A percentile compares a stretch with the other conserved stretches of the same genome.
Conservation (phyloP, 75 land plant genomes). For the Azolla pinnata region DNA sequence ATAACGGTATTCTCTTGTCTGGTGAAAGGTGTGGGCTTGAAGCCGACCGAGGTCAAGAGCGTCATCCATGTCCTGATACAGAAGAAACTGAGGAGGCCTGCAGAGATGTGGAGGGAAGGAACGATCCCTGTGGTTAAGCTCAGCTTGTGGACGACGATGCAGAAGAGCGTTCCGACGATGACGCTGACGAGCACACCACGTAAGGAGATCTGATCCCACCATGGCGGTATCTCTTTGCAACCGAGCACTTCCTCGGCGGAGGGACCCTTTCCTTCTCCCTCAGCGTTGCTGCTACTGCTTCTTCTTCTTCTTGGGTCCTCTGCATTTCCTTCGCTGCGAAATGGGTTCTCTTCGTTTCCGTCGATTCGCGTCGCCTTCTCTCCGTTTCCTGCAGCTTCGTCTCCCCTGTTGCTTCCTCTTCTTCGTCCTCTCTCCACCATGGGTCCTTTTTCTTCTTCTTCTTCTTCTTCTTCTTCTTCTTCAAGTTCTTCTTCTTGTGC, state of each 20-base stretch:
- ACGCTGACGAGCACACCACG: conserved; percentile 24
- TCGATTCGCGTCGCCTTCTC: too few relatives aligned
- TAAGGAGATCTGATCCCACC: conserved; percentile 33
- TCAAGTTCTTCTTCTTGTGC: background rate
- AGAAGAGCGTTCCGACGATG: conserved; percentile 25
- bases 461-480: background rate
- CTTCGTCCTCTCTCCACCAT: too few relatives aligned
- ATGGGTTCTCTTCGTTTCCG: too few relatives aligned
- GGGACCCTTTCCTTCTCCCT: background rate
- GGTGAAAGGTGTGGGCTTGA: conserved; percentile 16
- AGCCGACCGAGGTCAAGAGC: conserved; percentile 7
- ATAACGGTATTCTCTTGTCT: conserved; percentile 28
- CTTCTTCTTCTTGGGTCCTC: conserved; percentile 1
- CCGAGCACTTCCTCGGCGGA: conserved; percentile 5
- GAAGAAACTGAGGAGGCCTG: conserved; percentile 60
- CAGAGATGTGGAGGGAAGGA: conserved; percentile 78
- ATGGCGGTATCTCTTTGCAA: conserved; percentile 14
- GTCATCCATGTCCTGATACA: conserved; percentile 16
- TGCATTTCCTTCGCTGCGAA: too few relatives aligned
- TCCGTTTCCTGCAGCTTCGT: background rate
- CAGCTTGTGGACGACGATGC: conserved; percentile 37
- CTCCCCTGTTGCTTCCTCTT: background rate
- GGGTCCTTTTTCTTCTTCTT: background rate
- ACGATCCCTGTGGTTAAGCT: conserved; percentile 68
- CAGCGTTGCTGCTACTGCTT: background rate